These are phyloP conservation scores for Trypanosoma boissoni DNA, from an alignment of 208 protist genomes.

Conservation along the genomic window DNA sequence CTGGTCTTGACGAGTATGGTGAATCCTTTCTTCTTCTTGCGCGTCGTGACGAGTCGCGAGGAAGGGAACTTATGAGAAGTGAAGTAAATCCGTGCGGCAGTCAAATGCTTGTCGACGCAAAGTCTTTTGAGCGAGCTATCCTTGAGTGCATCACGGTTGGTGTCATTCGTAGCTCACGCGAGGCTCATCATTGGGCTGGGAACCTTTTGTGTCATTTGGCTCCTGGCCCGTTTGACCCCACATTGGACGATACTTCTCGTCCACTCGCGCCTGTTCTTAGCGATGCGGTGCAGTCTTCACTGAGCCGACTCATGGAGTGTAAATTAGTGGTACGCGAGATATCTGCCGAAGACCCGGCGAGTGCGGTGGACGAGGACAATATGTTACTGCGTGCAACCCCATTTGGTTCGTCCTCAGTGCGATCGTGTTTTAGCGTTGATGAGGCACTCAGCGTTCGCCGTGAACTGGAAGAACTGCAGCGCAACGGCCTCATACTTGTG, in stretches of 20 bases:
- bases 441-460: constrained; percentile 67
- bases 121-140: constrained; percentile 45
- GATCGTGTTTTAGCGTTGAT: constrained; percentile 79
- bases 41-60: constrained; percentile 38
- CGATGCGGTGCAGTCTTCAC: background rate
- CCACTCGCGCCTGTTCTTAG: constrained; percentile 6
- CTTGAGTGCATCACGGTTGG: constrained; percentile 83
- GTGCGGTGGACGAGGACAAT: constrained; percentile 8
- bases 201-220: constrained; percentile 50
- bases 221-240: constrained; percentile 41
- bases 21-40: constrained; percentile 80
- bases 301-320: constrained; percentile 6
- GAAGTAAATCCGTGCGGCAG: constrained; percentile 48
- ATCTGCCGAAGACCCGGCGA: constrained; percentile 1
- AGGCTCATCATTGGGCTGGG: constrained; percentile 41
- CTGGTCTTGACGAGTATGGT: constrained; percentile 71
- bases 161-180: constrained; percentile 37
- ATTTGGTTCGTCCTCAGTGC: constrained; percentile 71
- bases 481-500: constrained; percentile 71
- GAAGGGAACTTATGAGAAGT: constrained; percentile 43
- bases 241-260: constrained; percentile 12
- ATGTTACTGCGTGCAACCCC: constrained; percentile 40
- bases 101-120: constrained; percentile 42
- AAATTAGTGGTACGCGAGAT: constrained; percentile 14
- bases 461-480: constrained; percentile 67